phyloP scores from a whole-genome alignment of 129 eudicot species.

The Lactuca sativa region DNA sequence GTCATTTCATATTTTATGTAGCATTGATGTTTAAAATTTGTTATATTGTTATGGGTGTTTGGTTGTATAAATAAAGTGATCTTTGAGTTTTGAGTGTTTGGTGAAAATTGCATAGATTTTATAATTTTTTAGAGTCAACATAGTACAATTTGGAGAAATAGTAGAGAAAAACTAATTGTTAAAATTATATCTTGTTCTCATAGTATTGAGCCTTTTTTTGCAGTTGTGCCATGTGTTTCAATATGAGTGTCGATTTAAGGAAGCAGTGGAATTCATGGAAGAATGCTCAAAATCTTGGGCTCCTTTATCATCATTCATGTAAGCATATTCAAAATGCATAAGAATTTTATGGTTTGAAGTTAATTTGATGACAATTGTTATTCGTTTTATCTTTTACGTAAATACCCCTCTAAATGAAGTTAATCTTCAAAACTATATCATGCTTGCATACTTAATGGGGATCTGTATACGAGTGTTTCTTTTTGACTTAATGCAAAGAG shows the following conservation, averaged over 20 bases:
- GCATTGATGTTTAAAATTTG: neutral
- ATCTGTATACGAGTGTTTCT: neutral
- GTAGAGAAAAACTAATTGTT: neutral
- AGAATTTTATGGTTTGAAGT: too few relatives aligned
- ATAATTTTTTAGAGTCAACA: neutral
- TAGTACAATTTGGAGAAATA: neutral
- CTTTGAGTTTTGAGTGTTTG: neutral
- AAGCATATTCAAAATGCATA: constrained; percentile 5
- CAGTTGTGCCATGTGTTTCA: constrained; percentile 92
- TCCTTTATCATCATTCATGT: constrained; percentile 86
- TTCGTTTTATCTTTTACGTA: neutral
- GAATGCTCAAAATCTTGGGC: constrained; percentile 72
- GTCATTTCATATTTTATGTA: neutral
- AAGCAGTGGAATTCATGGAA: constrained; percentile 82
- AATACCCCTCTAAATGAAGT: neutral
- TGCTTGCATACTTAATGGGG: neutral
- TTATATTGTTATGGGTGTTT: too few relatives aligned
- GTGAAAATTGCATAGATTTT: neutral
- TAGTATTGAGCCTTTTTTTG: constrained; percentile 1
- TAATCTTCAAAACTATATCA: constrained; percentile 1
- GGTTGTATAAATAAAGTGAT: too few relatives aligned
- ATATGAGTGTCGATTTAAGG: constrained; percentile 76
- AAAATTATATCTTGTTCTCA: neutral
- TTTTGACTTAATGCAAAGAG: neutral
- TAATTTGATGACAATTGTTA: neutral